These are phyloP conservation scores for Tilletia indica DNA, from an alignment of 1,284 basidiomycete genomes.

Conservation along the genomic window DNA sequence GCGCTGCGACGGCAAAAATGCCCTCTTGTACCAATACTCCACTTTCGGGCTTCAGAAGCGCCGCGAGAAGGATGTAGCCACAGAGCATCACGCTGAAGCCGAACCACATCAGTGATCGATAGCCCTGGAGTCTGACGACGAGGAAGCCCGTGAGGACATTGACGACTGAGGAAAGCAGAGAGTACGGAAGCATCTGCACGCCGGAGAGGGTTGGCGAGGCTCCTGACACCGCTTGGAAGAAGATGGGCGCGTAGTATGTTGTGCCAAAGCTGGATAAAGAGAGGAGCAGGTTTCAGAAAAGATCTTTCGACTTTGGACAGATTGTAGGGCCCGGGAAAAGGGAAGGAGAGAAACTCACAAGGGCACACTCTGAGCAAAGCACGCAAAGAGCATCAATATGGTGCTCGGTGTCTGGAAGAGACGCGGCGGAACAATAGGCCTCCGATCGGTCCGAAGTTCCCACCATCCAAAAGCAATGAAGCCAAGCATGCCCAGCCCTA, in stretches of 20 bases:
- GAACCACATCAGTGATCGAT: constrained; percentile 67
- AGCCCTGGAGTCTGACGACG: constrained; percentile 66
- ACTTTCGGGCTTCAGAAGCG: constrained; percentile 30
- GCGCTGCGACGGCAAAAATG: constrained; percentile 37
- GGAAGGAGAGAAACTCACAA: constrained; percentile 62
- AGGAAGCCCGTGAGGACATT: constrained; percentile 66
- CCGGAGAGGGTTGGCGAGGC: constrained; percentile 73
- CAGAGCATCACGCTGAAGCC: constrained; percentile 37
- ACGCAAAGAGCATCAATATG: constrained; percentile 65
- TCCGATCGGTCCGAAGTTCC: constrained; percentile 67
- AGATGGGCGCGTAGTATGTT: constrained; percentile 61
- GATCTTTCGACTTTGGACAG: too few species aligned
- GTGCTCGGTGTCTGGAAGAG: constrained; percentile 78
- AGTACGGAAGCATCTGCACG: constrained; percentile 72
- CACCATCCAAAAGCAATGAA: constrained; percentile 66
- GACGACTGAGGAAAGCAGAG: constrained; percentile 65
- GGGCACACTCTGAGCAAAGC: constrained; percentile 67
- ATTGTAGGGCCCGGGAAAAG: too few species aligned
- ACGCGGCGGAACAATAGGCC: constrained; percentile 76
- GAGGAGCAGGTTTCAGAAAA: too few species aligned
- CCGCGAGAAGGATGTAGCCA: constrained; percentile 38
- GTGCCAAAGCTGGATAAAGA: constrained; percentile 8
- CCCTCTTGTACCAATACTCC: constrained; percentile 30
- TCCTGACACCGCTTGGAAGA: constrained; percentile 72
- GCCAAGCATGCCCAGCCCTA: constrained; percentile 68